Evolutionary conservation across 2,329 filamentous ascomycete species (phyloP).

Genomic region (Aspergillus sp.): DNA sequence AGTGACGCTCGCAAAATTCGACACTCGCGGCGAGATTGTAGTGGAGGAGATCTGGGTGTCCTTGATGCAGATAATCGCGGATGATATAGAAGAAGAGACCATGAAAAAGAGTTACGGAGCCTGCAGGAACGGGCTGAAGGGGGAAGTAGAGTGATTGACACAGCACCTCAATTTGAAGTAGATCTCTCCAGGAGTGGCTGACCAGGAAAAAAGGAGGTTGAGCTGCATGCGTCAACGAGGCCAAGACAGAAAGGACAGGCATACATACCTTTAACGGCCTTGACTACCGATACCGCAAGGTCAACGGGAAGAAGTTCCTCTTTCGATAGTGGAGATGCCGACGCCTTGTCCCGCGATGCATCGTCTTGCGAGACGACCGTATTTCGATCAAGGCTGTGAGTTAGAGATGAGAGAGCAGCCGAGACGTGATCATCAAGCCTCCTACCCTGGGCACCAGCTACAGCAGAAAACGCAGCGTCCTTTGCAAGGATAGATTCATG

Average conservation of each 20-base stretch:
- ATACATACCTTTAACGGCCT: conserved; percentile 20
- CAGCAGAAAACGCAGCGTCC: conserved; percentile 24
- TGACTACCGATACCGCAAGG: conserved; percentile 20
- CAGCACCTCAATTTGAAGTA: conserved; percentile 18
- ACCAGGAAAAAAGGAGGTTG: conserved; percentile 27
- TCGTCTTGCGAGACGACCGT: not conserved
- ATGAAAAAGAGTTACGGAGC: conserved; percentile 22
- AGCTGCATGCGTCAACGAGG: conserved; percentile 9
- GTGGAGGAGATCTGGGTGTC: conserved; percentile 14
- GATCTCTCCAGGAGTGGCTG: conserved; percentile 26
- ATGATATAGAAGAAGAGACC: conserved; percentile 26
- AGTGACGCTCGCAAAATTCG: conserved; percentile 16
- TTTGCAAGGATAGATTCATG: conserved; percentile 23
- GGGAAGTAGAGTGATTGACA: conserved; percentile 27
- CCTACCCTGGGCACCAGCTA: conserved; percentile 8
- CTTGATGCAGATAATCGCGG: conserved; percentile 25
- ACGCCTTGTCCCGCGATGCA: not conserved
- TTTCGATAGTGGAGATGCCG: not conserved
- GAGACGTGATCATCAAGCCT: conserved; percentile 21
- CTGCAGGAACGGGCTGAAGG: conserved; percentile 18
- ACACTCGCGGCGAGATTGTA: conserved; percentile 16
- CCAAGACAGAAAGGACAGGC: not conserved
- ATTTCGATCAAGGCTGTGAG: conserved; percentile 18
- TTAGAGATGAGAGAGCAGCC: conserved; percentile 18
- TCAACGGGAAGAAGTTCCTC: conserved; percentile 19